Base-by-base conservation (phyloP, 106 monocot species). In the Apostasia shenzhenica region DNA sequence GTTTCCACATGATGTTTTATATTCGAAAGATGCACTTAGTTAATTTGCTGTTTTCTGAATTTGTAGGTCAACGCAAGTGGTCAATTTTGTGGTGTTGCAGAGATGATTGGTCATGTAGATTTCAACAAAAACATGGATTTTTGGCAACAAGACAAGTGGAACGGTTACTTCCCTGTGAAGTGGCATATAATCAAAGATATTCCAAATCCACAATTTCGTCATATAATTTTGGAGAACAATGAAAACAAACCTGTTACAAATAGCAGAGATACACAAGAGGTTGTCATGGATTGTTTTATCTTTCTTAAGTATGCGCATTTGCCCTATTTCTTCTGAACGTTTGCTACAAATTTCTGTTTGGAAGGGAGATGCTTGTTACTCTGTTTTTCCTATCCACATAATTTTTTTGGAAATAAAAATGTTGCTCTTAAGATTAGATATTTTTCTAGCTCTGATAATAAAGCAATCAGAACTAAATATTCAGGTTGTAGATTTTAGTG, bases 81-180 rank as follows among this genome's bases (percentile, higher is more conserved):
- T 2, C 94, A 84, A 67, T 84, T 84, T 68, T 84, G 84, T 63
- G 84, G 84, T 56, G 72, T 84, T 54, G 84, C 84, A 58, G 94
- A 94, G 77, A 94, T 94, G 87, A 81, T 73, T 59, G 91, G 79
- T 42, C 82, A 62, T 58, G 94, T 94, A 37, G 75, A 94, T 87
- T 94, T 91, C 54, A 78, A 60, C 77, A 88, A 83, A 73, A 91
- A 65, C 45, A 84, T 84, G 84, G 67, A 84, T 45, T 84, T 84
- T 63, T 84, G 84, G 84, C 84, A 84, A 54, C 94, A 94, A 49
- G 94, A 94, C 76, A 94, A 94, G 68, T 94, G 94, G 94, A 94
- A 78, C 62, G 94, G 94, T 46, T 94, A 73, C 45, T 94, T 94
- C 69, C 85, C 91, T 8, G 91, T 94, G 13, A 94, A 86, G 61